Base-by-base conservation (phyloP, 2,329 filamentous ascomycete genomes). In the Stemphylium lycopersici region DNA sequence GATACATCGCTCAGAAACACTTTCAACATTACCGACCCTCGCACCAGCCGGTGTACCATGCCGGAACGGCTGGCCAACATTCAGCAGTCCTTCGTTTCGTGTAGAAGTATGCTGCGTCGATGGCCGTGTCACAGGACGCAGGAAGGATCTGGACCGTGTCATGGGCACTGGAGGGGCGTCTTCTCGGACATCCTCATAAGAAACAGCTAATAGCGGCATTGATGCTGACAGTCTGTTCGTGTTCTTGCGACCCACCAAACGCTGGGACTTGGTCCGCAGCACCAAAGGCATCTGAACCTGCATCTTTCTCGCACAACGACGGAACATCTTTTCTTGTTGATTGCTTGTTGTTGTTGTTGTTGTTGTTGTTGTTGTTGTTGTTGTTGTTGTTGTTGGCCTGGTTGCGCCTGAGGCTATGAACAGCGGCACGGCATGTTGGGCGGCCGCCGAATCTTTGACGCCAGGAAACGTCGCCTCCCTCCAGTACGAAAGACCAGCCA, bases 401-500 rank as follows among this genome's bases (percentile, higher is more conserved):
- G 44, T 53, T 3, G 22, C 10, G 4, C 48, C 57, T 3, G 57
- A 43, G 16, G 56, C 44, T n/a, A 38, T 51, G 22, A 59, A 48
- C 33, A 73, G 67, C 0, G 71, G 69, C 2, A 67, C 55, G 11
- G 68, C 71, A 46, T 70, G 71, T 47, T 70, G 71, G 8, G 67
- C 55, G 20, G 56, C 58, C 2, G 56, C 20, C 0, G 55, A 52
- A 12, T 60, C 43, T 24, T 49, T 48, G 3, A 56, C 10, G 31
- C 58, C 51, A 6, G 46, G 36, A 4, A 34, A 38, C 3, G 58
- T 53, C 11, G 56, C 68, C 20, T 63, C 61, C 51, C 60, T 62
- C 72, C 71, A 73, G 55, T 75, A 75, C 6, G 66, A 51, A 5
- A 74, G 33, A n/a, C 71, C 72, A 5, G 59, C 56, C 72, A 75